Percentiles rank a stretch among this genome's conserved stretches.
Evolutionary conservation across 2,329 filamentous ascomycete genomes (phyloP).

Genomic region (Curvularia lunata): DNA sequence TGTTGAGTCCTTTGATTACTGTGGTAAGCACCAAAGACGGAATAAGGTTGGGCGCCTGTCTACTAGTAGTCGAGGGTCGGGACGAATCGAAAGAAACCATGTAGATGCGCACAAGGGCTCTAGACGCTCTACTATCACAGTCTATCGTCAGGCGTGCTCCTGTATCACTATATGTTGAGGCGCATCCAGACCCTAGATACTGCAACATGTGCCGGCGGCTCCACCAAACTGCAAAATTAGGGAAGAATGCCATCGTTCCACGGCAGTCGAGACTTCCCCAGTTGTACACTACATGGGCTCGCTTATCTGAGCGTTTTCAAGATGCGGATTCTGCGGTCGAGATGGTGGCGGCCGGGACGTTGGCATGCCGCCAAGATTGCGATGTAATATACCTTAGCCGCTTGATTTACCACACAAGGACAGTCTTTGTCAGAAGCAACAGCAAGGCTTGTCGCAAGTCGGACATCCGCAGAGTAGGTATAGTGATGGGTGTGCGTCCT

Average conservation of each 20-base stretch:
- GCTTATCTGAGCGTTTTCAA: not conserved
- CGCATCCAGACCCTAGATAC: not conserved
- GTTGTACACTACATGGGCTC: not conserved
- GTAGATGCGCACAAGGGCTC: not conserved
- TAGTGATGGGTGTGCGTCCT: not conserved
- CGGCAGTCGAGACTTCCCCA: not conserved
- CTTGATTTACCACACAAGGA: not conserved
- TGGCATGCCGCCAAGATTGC: not conserved
- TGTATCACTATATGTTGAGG: not conserved
- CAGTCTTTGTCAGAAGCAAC: not conserved
- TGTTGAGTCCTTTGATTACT: slow-evolving; percentile 7
- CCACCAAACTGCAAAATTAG: not conserved
- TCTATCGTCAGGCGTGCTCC: slow-evolving; percentile 15
- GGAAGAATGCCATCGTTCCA: not conserved
- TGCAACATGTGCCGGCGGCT: not conserved
- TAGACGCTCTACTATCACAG: slow-evolving; percentile 3
- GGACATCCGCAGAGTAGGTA: not conserved
- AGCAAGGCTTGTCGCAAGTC: not conserved
- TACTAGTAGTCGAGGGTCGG: not conserved
- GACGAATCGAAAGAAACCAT: slow-evolving; percentile 3
- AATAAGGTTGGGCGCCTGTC: slow-evolving; percentile 3
- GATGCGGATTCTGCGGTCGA: not conserved
- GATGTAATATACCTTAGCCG: not conserved
- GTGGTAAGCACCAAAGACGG: slow-evolving; percentile 4
- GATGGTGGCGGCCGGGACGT: not conserved